phyloP scores from a whole-genome alignment of 116 monocot species.

The Trichopus zeylanicus region DNA sequence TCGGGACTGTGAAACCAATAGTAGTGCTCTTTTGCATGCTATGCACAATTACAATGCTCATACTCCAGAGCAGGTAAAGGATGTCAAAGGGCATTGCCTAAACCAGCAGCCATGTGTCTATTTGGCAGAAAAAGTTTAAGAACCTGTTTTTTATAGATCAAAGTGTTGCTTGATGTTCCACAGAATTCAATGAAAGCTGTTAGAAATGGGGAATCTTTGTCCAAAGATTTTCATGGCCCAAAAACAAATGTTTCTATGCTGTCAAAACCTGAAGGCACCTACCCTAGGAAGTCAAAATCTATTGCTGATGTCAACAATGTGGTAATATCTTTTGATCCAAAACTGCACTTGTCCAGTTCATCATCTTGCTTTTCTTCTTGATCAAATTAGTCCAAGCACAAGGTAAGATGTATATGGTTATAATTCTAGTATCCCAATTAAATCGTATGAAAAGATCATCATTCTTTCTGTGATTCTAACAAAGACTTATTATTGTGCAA shows the following conservation, averaged over 20 bases:
- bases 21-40: no score
- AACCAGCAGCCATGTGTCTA: slow-evolving; percentile 7
- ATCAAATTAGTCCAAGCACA: slow-evolving; percentile 1
- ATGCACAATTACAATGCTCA: not conserved
- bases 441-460: not conserved
- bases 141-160: slow-evolving; percentile 2
- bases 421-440: not conserved
- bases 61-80: slow-evolving; percentile 2
- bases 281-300: not conserved
- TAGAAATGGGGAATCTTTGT: slow-evolving; percentile 7
- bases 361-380: slow-evolving; percentile 12
- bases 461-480: not conserved
- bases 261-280: slow-evolving; percentile 1
- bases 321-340: slow-evolving; percentile 10
- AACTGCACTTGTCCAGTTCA: not conserved
- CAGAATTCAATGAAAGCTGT: slow-evolving; percentile 1
- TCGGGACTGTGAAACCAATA: not conserved
- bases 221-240: slow-evolving; percentile 5
- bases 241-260: not conserved
- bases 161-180: slow-evolving; percentile 2
- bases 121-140: slow-evolving; percentile 6
- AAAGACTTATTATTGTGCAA: not conserved
- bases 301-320: not conserved
- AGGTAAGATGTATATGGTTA: slow-evolving; percentile 6
- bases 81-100: slow-evolving; percentile 5